Evolutionary conservation across 176 grass and related monocot species (phyloP), one percentile per base, ranked within the genome.

Genomic region (Urochloa ruziziensis): DNA sequence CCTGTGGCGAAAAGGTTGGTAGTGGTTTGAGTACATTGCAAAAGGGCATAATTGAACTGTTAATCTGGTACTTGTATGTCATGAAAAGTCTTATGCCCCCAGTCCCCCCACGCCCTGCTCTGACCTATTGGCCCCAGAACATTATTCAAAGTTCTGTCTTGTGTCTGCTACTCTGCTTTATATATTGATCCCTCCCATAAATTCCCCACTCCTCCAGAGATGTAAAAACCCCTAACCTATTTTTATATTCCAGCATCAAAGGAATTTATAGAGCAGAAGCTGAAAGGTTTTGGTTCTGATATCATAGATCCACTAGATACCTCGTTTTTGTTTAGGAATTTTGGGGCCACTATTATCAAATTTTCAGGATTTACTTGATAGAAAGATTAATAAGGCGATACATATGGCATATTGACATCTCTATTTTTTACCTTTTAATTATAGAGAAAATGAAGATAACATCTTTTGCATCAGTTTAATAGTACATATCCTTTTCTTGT

Each of bases 41-140:
- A 56, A 74, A 74, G 69, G 58, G 19, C 48, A 74, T 73, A 63
- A 89, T 54, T 52, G 46, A 63, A 80, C 81, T 86, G 78, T 61
- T 73, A 78, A 58, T 73, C 12, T 39, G 17, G 63, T 82, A 82
- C 79, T 86, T 72, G 57, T 25, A 19, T 56, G 78, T 29, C 73
- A 39, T 64, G 6, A 65, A 78, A 82, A 72, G 58, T 66, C 10
- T 32, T 27, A 48, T 89, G 62, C 70, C 60, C 40, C 16, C 19
- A 44, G 24, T 0, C n/a, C 54, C 60, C 40, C 16, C 19, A 44
- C 32, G 0, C n/a, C 54, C 44, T 86, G 54, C 77, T 70, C 83
- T 70, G 44, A 62, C 56, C 28, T 39, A 17, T 49, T 82, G 64
- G 29, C 30, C 28, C 57, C 56, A 73, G 23, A 82, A 32, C 53